Evolutionary conservation across 179 eudicot species (phyloP).

Genomic region (Beta corolliflora): DNA sequence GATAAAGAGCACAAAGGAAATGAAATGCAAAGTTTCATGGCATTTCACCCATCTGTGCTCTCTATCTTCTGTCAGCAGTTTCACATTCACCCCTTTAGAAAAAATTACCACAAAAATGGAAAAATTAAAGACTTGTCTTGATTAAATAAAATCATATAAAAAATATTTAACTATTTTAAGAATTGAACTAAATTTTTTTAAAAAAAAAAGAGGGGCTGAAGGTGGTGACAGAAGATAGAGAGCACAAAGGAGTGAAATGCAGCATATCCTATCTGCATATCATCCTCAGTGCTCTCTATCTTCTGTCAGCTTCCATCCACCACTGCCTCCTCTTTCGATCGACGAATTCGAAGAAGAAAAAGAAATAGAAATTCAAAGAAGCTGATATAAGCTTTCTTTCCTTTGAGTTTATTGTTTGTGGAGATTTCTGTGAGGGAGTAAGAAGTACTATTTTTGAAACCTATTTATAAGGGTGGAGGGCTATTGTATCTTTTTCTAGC

Average conservation of each 20-base stretch:
- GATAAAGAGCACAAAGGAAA: constrained; percentile 39
- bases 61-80: constrained; percentile 36
- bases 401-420: background rate
- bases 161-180: background rate
- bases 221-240: constrained; percentile 46
- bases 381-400: background rate
- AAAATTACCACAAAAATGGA: no score
- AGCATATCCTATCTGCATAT: constrained; percentile 22
- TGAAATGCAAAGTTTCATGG: constrained; percentile 14
- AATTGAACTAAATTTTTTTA: background rate
- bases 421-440: background rate
- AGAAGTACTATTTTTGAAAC: no score
- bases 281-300: constrained; percentile 51
- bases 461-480: constrained; percentile 32
- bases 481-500: background rate
- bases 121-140: background rate
- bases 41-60: constrained; percentile 38
- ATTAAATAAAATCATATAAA: background rate
- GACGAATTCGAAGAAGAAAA: background rate
- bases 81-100: background rate
- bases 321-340: constrained; percentile 28
- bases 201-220: constrained; percentile 29
- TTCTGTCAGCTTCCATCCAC: constrained; percentile 46
- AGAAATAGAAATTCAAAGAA: background rate
- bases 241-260: constrained; percentile 45